A percentile compares a stretch with the other conserved stretches of the same genome.
Conservation (phyloP, 2,329 filamentous ascomycete species). For the Onygenales sp. region DNA sequence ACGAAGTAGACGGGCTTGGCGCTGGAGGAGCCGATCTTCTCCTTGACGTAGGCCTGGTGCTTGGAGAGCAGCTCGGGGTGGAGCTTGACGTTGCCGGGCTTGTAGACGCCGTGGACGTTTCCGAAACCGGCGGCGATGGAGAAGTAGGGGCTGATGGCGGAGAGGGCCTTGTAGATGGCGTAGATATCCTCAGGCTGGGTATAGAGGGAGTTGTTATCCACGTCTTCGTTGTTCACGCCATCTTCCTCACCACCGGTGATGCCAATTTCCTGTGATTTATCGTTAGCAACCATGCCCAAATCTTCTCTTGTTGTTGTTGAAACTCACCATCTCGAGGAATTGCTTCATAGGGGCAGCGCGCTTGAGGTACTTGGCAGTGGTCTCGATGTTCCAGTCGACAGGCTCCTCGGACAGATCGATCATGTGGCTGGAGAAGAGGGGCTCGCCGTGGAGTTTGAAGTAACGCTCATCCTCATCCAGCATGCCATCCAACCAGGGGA, state of each 20-base stretch:
- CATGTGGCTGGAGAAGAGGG: slow-evolving; percentile 96
- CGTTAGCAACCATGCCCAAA: not conserved
- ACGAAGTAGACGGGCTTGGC: slow-evolving; percentile 97
- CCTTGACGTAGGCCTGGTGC: slow-evolving; percentile 87
- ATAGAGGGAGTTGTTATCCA: slow-evolving; percentile 95
- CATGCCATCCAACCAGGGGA: slow-evolving; percentile 96
- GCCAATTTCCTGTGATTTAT: slow-evolving; percentile 56
- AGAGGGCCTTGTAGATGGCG: slow-evolving; percentile 78
- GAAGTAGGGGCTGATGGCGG: slow-evolving; percentile 87
- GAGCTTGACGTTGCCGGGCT: slow-evolving; percentile 93
- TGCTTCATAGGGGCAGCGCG: slow-evolving; percentile 94
- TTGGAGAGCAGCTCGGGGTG: slow-evolving; percentile 92
- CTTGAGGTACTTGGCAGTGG: slow-evolving; percentile 87
- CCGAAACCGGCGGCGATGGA: slow-evolving; percentile 97
- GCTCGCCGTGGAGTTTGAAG: slow-evolving; percentile 88
- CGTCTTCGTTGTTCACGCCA: slow-evolving; percentile 95
- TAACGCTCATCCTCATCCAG: slow-evolving; percentile 86
- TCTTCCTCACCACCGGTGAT: slow-evolving; percentile 98
- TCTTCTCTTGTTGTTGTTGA: not conserved
- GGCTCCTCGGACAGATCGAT: slow-evolving; percentile 92
- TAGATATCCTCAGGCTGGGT: slow-evolving; percentile 96
- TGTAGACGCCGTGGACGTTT: slow-evolving; percentile 99
- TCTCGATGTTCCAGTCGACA: slow-evolving; percentile 83
- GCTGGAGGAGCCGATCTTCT: slow-evolving; percentile 61
- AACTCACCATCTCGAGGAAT: slow-evolving; percentile 89